Evolutionary conservation across 495 filamentous ascomycete genomes (phyloP).

Genomic region (Neurospora cerealis): DNA sequence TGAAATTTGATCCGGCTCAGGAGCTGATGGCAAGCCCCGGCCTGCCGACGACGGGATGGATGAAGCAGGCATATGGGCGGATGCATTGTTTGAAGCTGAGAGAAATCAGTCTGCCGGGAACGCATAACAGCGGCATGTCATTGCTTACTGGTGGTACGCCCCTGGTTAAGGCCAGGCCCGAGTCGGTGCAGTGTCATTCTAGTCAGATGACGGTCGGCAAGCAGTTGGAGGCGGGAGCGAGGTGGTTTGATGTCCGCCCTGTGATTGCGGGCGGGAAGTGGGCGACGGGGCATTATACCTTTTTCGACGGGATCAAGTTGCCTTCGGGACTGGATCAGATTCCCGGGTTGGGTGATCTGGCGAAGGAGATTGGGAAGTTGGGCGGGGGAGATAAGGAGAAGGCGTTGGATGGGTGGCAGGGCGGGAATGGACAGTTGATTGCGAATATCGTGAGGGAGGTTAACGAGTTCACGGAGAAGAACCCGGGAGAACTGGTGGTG

Average conservation of each 20-base stretch:
- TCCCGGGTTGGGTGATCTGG: not conserved
- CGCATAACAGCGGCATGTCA: not conserved
- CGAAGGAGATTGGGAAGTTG: not conserved
- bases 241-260: slow-evolving; percentile 1
- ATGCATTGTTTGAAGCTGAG: not conserved
- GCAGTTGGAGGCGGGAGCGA: not conserved
- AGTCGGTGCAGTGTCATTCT: not conserved
- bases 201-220: not conserved
- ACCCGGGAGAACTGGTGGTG: not conserved
- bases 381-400: not conserved
- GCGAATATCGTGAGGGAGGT: not conserved
- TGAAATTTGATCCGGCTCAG: not conserved
- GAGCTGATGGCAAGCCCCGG: not conserved
- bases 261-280: not conserved
- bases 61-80: not conserved
- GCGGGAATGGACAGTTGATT: not conserved
- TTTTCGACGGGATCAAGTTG: not conserved
- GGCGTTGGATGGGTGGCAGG: not conserved
- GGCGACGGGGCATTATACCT: not conserved
- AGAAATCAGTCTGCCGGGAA: not conserved
- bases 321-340: not conserved
- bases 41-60: not conserved
- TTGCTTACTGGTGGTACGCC: not conserved
- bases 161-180: not conserved
- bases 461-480: not conserved